A percentile compares a stretch with the other conserved stretches of the same genome.
phyloP scores from a whole-genome alignment of 495 filamentous ascomycete genomes.

The Hyaloscypha variabilis region DNA sequence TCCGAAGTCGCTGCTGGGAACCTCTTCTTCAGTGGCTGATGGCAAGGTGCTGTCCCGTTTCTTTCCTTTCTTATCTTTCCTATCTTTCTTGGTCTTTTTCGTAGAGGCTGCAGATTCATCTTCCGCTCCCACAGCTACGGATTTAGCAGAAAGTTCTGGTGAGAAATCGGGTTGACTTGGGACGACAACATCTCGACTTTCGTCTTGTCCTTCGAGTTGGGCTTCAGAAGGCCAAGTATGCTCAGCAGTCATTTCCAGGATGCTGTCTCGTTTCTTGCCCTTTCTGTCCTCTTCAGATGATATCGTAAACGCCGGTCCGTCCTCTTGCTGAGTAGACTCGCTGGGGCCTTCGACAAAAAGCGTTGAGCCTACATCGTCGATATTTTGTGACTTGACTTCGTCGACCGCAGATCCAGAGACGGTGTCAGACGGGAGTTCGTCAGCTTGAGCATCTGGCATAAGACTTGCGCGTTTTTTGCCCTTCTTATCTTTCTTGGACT shows the following conservation, averaged over 20 bases:
- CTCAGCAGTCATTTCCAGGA: constrained; percentile 1
- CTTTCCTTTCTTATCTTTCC: constrained; percentile 43
- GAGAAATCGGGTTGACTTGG: neutral
- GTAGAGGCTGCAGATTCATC: constrained; percentile 27
- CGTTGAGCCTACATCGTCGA: neutral
- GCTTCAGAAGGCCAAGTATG: neutral
- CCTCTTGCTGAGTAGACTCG: constrained; percentile 45
- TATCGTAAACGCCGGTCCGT: constrained; percentile 29
- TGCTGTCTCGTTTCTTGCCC: constrained; percentile 32
- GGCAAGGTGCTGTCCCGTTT: constrained; percentile 17
- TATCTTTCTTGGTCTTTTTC: constrained; percentile 49
- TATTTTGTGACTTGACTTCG: neutral
- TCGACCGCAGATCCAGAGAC: neutral
- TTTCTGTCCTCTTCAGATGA: constrained; percentile 50
- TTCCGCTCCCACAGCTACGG: constrained; percentile 38
- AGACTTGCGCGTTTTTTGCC: constrained; percentile 31
- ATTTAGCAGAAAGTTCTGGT: neutral
- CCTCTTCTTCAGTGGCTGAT: constrained; percentile 2
- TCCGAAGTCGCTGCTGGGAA: constrained; percentile 1
- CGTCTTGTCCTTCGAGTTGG: neutral
- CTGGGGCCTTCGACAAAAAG: constrained; percentile 31
- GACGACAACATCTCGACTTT: neutral
- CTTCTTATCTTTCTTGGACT: constrained; percentile 31
- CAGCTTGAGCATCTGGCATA: neutral
- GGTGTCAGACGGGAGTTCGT: neutral